Evolutionary conservation across 2,329 filamentous ascomycete genomes (phyloP), one percentile per base, ranked within the genome.

Genomic region (Fusarium sulawesiense): DNA sequence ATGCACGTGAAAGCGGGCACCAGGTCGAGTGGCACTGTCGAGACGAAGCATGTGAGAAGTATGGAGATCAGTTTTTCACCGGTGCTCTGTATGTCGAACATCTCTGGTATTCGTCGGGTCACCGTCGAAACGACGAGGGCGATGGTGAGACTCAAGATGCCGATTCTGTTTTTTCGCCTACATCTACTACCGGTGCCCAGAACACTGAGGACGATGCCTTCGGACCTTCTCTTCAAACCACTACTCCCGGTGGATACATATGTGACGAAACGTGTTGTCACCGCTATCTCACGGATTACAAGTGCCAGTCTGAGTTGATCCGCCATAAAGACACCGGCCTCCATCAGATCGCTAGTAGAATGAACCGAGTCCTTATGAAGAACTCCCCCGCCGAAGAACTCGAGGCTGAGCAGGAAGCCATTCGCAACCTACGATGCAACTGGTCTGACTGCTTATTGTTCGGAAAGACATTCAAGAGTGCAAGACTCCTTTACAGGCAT

Each of bases 251-350:
- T 9, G 16, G 25, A 0, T 60, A 62, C 11, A 27, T 62, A 3
- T 75, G 73, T 21, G 20, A 21, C 20, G 20, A 21, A 21, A 56
- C 68, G 0, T 75, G 74, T 27, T 76, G 74, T 13, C 42, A 46
- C 7, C 56, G 59, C 1, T 68, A 62, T 2, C 63, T 64, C 2
- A 56, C 16, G 3, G 55, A 75, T n/a, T 78, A 68, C 23, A 49
- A 53, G 8, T 55, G 64, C 20, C 37, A 27, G 4, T 75, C 73
- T 1, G 68, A 76, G 18, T 68, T 56, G 8, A 32, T 14, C 3
- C 51, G 70, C 11, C 76, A 77, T 7, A 21, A 23, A 8, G 54
- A 64, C 1, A 64, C 64, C 0, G 32, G 29, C 2, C 23, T 25
- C 23, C 23, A 25, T 25, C 23, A 25, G 23, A 25, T 25, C 23